Evolutionary conservation across 2,329 filamentous ascomycete species (phyloP).

Genomic region (Claviceps sp.): DNA sequence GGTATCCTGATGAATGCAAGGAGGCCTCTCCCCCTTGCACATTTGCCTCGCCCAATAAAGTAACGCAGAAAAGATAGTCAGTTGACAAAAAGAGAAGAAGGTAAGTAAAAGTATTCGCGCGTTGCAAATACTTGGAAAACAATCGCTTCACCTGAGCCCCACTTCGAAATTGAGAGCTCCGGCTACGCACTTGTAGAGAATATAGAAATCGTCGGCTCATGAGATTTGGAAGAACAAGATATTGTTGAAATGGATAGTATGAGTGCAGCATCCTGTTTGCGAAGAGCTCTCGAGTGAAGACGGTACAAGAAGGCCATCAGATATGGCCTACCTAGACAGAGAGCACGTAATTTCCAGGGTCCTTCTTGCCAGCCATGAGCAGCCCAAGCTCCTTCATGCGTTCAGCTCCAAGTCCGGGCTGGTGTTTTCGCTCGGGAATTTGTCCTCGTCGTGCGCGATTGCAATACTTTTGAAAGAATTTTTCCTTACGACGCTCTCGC

Average conservation of each 20-base stretch:
- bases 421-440: conserved; percentile 48
- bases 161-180: too few species aligned
- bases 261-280: neutral
- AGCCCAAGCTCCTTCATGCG: conserved; percentile 76
- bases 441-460: conserved; percentile 63
- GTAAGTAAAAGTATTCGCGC: conserved; percentile 6
- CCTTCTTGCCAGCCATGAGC: conserved; percentile 69
- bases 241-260: neutral
- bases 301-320: neutral
- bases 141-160: neutral
- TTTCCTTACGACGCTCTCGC: conserved; percentile 82
- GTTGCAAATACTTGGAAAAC: neutral
- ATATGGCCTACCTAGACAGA: conserved; percentile 40
- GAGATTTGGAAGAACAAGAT: neutral
- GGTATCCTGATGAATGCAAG: conserved; percentile 20
- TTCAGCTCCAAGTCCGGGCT: conserved; percentile 78
- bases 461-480: conserved; percentile 81
- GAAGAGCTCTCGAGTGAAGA: neutral
- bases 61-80: neutral
- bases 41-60: conserved; percentile 6
- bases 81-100: neutral
- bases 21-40: conserved; percentile 7
- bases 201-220: conserved; percentile 5
- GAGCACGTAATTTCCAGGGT: conserved; percentile 63
- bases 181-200: neutral